Evolutionary conservation across 345 rosid species (phyloP), one percentile per base, ranked within the genome.

Genomic region (Salix dunnii): DNA sequence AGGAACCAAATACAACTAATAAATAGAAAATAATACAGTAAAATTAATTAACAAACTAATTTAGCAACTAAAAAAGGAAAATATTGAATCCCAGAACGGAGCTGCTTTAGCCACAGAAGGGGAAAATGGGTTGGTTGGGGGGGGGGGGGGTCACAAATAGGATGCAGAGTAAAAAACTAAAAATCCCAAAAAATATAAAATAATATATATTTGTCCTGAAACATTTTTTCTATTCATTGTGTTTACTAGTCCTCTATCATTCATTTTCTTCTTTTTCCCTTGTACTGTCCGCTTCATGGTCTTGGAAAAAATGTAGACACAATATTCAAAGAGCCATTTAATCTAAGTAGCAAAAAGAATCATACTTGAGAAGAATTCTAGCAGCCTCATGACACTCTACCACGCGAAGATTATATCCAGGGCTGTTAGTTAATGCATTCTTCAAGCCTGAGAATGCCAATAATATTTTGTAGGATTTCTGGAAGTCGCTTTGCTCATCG

Each of bases 341-440:
- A 74, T 33, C 42, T 40, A 17, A 17, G 23, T 27, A 9, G 38
- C 62, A 46, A 64, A 42, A 21, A 25, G 76, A 42, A 88, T 74
- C 90, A 72, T 90, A 95, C 99, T 74, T 42, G 73, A 95, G 82
- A 73, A 95, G 93, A 79, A 90, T 67, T 79, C 87, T 84, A 61
- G 99, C 99, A 51, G 99, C 99, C 90, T 93, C 90, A 80, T 83
- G 93, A 79, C 99, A 96, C 80, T 93, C 99, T 74, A 86, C 80
- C 86, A 93, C 99, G 51, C 99, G 93, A 55, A 83, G 72, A 79
- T 96, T 96, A 78, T 96, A 96, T 76, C 99, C 99, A 81, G 98
- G 96, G 84, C 88, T 93, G 80, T 80, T 90, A 73, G 94, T 93
- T 85, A 91, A 88, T 31, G 97, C 91, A 71, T 91, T 89, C 88